Conservation (phyloP, 345 rosid species). For the Hirschfeldia incana region DNA sequence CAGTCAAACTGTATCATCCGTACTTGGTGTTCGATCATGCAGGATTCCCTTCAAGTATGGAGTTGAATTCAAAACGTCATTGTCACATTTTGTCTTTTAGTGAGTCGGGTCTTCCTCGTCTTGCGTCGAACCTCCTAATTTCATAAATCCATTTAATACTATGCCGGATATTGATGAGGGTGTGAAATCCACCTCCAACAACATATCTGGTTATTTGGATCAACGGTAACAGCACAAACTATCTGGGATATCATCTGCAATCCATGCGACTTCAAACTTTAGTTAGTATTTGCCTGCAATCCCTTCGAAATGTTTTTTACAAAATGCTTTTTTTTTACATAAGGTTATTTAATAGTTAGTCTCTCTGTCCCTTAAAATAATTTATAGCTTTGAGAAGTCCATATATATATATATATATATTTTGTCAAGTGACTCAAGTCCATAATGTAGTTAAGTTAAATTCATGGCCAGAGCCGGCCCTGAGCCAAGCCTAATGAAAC, state of each 20-base stretch:
- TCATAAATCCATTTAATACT: background rate
- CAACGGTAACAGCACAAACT: background rate
- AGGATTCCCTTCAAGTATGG: background rate
- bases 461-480: no score
- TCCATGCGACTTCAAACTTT: background rate
- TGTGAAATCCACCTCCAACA: background rate
- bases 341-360: background rate
- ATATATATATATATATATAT: background rate
- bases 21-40: background rate
- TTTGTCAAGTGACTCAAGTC: background rate
- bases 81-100: background rate
- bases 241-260: background rate
- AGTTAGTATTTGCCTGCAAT: background rate
- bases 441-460: background rate
- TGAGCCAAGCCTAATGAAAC: no score
- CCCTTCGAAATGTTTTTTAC: background rate
- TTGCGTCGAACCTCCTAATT: background rate
- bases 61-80: background rate
- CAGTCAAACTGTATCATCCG: background rate
- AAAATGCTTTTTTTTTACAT: background rate
- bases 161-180: background rate
- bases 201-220: background rate
- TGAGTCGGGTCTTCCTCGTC: background rate
- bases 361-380: background rate
- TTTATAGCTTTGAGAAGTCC: background rate